Conservation (phyloP, 164 flowering plant genomes). For the Stephania cephalantha region DNA sequence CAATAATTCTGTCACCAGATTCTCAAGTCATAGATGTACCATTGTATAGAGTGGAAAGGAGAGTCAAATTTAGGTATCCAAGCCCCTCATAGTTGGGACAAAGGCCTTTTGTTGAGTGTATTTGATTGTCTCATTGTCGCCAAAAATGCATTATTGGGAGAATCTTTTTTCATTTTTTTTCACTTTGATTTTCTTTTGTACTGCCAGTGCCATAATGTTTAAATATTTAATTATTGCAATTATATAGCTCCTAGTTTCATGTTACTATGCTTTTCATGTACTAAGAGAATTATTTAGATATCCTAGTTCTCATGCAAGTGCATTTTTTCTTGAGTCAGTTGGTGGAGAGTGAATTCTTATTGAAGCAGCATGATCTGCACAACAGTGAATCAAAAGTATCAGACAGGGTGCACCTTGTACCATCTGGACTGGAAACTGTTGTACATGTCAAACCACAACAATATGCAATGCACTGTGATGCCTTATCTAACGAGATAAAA, state of each 20-base stretch:
- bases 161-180: background rate
- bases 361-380: conserved; percentile 70
- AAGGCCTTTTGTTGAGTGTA: too few relatives aligned
- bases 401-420: conserved; percentile 62
- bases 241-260: background rate
- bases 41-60: too few relatives aligned
- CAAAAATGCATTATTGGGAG: background rate
- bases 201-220: background rate
- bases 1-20: too few relatives aligned
- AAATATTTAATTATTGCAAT: background rate
- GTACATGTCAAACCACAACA: conserved; percentile 57
- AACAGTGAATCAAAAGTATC: conserved; percentile 43
- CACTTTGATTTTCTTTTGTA: background rate
- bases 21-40: too few relatives aligned
- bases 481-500: conserved; percentile 53
- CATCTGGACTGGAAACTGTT: conserved; percentile 43
- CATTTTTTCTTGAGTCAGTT: conserved; percentile 36
- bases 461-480: conserved; percentile 80
- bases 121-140: too few relatives aligned
- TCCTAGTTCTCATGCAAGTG: conserved; percentile 6
- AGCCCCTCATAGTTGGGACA: too few relatives aligned
- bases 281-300: conserved; percentile 1
- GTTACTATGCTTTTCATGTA: background rate
- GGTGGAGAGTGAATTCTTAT: conserved; percentile 64
- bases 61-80: too few relatives aligned